Evolutionary conservation across 441 rosid genomes (phyloP).

Genomic region (Gossypium davidsonii): DNA sequence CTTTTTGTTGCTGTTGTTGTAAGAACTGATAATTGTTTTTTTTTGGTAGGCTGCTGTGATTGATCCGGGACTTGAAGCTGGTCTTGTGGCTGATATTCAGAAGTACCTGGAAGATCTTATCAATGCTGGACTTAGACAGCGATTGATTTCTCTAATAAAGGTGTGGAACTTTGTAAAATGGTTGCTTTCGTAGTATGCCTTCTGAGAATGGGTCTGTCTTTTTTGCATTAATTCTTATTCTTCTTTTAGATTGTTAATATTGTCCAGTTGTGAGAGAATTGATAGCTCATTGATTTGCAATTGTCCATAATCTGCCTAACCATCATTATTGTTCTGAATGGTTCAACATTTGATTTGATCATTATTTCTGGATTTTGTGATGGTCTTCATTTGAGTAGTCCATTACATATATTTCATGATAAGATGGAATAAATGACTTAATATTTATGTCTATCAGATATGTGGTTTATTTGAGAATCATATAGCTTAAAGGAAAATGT

Average conservation of each 20-base stretch:
- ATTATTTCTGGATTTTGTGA: neutral
- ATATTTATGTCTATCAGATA: neutral
- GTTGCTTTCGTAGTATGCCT: constrained; percentile 6
- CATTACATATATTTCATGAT: neutral
- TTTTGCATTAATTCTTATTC: neutral
- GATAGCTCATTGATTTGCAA: neutral
- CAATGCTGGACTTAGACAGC: constrained; percentile 66
- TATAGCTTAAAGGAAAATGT: neutral
- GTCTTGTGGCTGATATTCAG: constrained; percentile 67
- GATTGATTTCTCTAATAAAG: constrained; percentile 72
- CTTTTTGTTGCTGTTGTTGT: neutral
- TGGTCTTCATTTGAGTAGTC: neutral
- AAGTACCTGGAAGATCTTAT: constrained; percentile 73
- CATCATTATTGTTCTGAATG: neutral
- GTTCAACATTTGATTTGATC: neutral
- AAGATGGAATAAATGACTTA: neutral
- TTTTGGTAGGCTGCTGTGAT: constrained; percentile 78
- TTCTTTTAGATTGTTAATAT: constrained; percentile 3
- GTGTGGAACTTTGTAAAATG: constrained; percentile 27
- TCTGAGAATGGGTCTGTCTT: neutral
- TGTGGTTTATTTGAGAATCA: neutral
- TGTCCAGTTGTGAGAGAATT: neutral
- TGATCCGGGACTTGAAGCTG: constrained; percentile 76
- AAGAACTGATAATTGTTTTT: constrained; percentile 17
- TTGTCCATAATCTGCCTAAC: neutral